Base-by-base conservation (phyloP, 371 early-diverging fungal species). In the Coemansia sp. region DNA sequence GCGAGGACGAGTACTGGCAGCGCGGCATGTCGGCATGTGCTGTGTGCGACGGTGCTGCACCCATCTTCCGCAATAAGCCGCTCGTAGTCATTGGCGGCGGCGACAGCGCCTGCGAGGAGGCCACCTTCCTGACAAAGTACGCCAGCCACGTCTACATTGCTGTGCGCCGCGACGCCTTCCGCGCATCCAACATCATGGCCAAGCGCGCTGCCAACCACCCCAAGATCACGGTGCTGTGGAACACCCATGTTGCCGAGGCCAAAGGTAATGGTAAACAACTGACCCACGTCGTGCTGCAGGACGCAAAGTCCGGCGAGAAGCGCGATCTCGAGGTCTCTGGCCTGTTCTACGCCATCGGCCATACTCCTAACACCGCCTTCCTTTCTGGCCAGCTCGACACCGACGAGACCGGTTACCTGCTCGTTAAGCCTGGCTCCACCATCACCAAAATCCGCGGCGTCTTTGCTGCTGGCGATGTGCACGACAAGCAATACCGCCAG, bases 21-120 rank as follows among this genome's bases (percentile, higher is more conserved):
- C 86, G 89, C 28, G 99, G 99, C 78, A 97, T 99, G 80, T 95
- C 95, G 65, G 98, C 99, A 20, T 99, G 99, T 82, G 99, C 99
- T 51, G 98, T 98, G 40, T 99, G 99, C 87, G 99, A 99, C 83
- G 99, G 92, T 16, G 97, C 96, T 66, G 94, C 92, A 18, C 98
- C 98, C 33, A 94, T 98, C 68, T 98, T 95, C 86, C 90, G 93
- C 66, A 90, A 96, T 84, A 94, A 96, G 86, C 91, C 90, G 48
- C 79, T 94, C 68, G 92, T 89, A 57, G 98, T 99, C 26, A 89
- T 99, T 69, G 99, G 99, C 73, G 99, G 99, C 71, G 99, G 99
- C 67, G 99, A 99, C 85, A 93, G 97, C 74, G 99, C 99, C 60
- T 93, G 93, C 83, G 99, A 99, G 82, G 99, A 99, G 83, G 94